Evolutionary conservation across 441 rosid genomes (phyloP), one percentile per base, ranked within the genome.

Genomic region (Metrosideros polymorpha): DNA sequence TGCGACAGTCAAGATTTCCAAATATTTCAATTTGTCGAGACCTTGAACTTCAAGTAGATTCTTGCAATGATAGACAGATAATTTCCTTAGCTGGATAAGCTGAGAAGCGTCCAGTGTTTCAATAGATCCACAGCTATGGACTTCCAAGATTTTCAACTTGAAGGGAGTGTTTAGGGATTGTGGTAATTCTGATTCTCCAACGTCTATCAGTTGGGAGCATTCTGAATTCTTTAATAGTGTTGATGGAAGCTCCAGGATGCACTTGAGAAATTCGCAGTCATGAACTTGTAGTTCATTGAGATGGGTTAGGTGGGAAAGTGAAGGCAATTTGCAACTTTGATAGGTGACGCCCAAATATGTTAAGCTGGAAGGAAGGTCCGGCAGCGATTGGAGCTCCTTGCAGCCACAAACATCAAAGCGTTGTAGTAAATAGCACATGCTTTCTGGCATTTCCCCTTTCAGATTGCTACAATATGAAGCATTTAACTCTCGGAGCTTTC

Each of bases 41-140:
- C 24, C 27, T 32, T 2, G 27, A 63, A 32, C 2, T 63, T 32
- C 77, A 32, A 9, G 77, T 32, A 32, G 24, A 63, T 30, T 30
- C 6, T 4, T 0, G 6, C 25, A 32, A 7, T 0, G 0, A 3
- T 0, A 0, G 12, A 0, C 3, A 15, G 1, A 8, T 32, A 63
- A 63, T 18, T 0, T 63, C 24, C 25, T 32, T 18, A 63, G 43
- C 32, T 63, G 24, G 25, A 63, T 4, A 7, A 63, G 32, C 3
- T 4, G 13, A 3, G 25, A 63, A 63, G 32, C 3, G 13, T 63
- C 43, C 25, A 18, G 1, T 18, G 0, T 8, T 63, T 63, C 12
- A 18, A 63, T 30, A 30, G 42, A 63, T 8, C 2, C 13, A 32
- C 43, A 63, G 0, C 1, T 0, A 9, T 0, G 0, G 27, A 32